Conservation (phyloP, 768 basidiomycete genomes). For the Russula compacta region DNA sequence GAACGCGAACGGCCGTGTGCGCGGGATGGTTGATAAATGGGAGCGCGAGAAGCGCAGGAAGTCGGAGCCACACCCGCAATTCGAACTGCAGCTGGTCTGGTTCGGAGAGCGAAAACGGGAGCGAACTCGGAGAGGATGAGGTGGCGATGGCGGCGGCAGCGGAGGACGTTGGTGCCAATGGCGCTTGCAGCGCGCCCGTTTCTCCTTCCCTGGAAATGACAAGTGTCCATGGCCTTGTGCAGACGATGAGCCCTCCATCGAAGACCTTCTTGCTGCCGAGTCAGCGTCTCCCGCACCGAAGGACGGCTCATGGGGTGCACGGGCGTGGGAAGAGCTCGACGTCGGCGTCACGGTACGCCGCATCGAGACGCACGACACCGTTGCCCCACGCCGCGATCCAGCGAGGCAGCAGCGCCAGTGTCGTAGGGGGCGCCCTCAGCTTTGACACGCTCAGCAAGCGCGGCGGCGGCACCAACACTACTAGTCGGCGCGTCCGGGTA, state of each 20-base stretch:
- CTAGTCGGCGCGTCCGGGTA: conserved; percentile 14
- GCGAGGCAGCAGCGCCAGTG: conserved; percentile 14
- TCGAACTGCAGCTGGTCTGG: neutral
- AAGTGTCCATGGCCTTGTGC: too few relatives aligned
- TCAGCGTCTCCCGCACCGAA: neutral
- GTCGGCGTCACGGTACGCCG: conserved; percentile 30
- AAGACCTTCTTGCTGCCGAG: conserved; percentile 25
- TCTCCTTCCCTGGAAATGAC: neutral
- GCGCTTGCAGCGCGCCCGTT: neutral
- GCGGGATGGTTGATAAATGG: conserved; percentile 19
- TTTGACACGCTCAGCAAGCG: neutral
- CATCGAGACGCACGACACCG: conserved; percentile 17
- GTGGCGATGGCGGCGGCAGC: neutral
- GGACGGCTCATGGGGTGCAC: conserved; percentile 27
- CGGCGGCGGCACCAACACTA: neutral
- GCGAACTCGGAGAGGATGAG: neutral
- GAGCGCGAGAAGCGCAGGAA: conserved; percentile 14
- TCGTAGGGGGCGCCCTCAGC: neutral
- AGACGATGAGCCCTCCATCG: conserved; percentile 26
- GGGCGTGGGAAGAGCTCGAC: conserved; percentile 32
- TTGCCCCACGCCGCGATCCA: conserved; percentile 6
- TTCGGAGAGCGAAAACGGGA: conserved; percentile 10
- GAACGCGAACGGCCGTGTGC: conserved; percentile 11
- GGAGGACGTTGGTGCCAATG: neutral
- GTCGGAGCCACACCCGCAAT: neutral